phyloP scores from a whole-genome alignment of 139 green algal species.

The Pleodorina starrii region DNA sequence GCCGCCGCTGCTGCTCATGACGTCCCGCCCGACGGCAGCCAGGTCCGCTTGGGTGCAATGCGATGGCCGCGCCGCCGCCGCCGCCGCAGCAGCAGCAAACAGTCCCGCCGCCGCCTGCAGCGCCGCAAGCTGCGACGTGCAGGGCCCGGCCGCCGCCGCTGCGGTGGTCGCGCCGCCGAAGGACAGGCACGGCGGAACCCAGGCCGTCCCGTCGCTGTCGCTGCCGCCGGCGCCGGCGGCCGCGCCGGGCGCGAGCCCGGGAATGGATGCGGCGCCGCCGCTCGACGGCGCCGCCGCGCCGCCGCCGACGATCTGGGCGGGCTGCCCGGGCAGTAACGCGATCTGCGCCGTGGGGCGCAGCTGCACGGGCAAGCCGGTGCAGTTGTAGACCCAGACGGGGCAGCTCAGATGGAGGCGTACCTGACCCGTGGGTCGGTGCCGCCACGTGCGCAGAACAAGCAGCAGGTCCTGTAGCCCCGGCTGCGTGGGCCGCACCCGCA shows the following conservation, averaged over 20 bases:
- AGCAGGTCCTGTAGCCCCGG: constrained; percentile 21
- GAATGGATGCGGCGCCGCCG: not conserved
- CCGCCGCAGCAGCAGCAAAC: not conserved
- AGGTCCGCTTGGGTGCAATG: not conserved
- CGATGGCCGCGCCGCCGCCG: not conserved
- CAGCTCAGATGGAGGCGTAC: constrained; percentile 49
- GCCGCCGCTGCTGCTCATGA: constrained; percentile 22
- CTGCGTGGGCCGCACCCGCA: not conserved
- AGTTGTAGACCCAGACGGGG: constrained; percentile 86
- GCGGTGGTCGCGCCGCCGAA: not conserved
- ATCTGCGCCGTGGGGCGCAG: constrained; percentile 48
- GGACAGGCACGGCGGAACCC: constrained; percentile 25
- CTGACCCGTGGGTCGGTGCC: constrained; percentile 29
- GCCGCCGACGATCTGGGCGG: not conserved
- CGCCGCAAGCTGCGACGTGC: constrained; percentile 26
- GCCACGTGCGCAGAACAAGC: constrained; percentile 44
- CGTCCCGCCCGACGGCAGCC: not conserved
- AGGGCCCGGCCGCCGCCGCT: not conserved
- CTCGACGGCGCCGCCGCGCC: not conserved
- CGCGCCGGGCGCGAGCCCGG: not conserved
- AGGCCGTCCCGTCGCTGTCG: not conserved
- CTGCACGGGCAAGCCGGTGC: constrained; percentile 73
- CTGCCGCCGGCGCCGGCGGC: constrained; percentile 4
- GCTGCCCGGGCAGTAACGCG: not conserved
- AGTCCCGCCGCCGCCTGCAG: constrained; percentile 20